phyloP scores from a whole-genome alignment of 176 grass and related monocot genomes.

The Triticum timopheevii region DNA sequence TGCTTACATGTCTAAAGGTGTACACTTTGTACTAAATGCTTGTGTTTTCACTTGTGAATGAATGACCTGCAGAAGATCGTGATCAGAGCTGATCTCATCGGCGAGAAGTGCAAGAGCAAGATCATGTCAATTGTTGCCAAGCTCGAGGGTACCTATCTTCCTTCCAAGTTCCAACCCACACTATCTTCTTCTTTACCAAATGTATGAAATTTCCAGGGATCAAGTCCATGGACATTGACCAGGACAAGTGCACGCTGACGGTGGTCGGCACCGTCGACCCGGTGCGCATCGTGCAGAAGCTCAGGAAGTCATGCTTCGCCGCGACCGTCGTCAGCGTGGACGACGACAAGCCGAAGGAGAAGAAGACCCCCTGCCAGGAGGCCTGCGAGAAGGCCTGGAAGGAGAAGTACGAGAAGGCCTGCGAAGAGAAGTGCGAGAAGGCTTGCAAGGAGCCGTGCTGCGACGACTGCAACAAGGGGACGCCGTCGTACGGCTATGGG shows the following conservation, averaged over 20 bases:
- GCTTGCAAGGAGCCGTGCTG: constrained; percentile 4
- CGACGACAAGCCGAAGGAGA: constrained; percentile 46
- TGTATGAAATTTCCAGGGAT: constrained; percentile 27
- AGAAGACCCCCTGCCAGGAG: constrained; percentile 44
- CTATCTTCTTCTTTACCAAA: background rate
- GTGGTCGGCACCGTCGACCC: constrained; percentile 58
- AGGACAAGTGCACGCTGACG: constrained; percentile 58
- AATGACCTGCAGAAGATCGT: constrained; percentile 45
- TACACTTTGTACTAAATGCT: background rate
- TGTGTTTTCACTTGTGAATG: background rate
- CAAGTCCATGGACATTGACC: constrained; percentile 48
- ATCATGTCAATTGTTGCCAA: constrained; percentile 44
- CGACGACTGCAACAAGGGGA: background rate
- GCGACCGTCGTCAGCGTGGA: constrained; percentile 41
- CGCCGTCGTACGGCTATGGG: background rate
- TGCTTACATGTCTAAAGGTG: background rate
- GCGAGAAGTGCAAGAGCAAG: constrained; percentile 33
- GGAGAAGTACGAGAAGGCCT: constrained; percentile 30
- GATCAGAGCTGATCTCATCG: constrained; percentile 42
- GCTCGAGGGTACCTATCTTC: constrained; percentile 27
- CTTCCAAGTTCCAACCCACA: background rate
- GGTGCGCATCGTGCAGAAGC: constrained; percentile 29
- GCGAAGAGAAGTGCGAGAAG: constrained; percentile 10
- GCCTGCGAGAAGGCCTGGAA: constrained; percentile 47
- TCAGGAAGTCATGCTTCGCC: constrained; percentile 42